phyloP scores from a whole-genome alignment of 2,329 filamentous ascomycete species.

The Aspergillus cejpii region DNA sequence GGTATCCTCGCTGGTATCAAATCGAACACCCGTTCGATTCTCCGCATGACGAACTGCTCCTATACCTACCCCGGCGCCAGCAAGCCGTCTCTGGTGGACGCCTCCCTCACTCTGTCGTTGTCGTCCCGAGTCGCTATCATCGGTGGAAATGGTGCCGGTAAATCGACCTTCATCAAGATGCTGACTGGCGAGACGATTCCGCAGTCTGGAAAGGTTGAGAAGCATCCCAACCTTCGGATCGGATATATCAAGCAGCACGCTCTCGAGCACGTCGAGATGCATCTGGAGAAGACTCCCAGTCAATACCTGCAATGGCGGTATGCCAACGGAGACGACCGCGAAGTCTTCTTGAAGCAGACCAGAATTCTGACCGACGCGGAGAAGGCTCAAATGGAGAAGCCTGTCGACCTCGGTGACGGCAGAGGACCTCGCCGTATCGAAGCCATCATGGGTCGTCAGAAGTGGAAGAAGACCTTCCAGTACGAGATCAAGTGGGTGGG shows the following conservation, averaged over 20 bases:
- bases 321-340: slow-evolving; percentile 90
- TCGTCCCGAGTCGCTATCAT: slow-evolving; percentile 95
- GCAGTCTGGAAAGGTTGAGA: slow-evolving; percentile 79
- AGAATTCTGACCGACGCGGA: slow-evolving; percentile 81
- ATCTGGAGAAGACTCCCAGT: slow-evolving; percentile 97
- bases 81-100: slow-evolving; percentile 81
- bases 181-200: slow-evolving; percentile 88
- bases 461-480: slow-evolving; percentile 98
- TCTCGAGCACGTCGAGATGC: slow-evolving; percentile 98
- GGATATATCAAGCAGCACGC: slow-evolving; percentile 99
- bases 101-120: slow-evolving; percentile 78
- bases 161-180: slow-evolving; percentile 96
- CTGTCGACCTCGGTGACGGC: slow-evolving; percentile 76
- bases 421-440: slow-evolving; percentile 72
- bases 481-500: slow-evolving; percentile 95
- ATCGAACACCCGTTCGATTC: slow-evolving; percentile 85
- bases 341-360: slow-evolving; percentile 96
- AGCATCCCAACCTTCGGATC: slow-evolving; percentile 96
- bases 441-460: slow-evolving; percentile 87
- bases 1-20: slow-evolving; percentile 94
- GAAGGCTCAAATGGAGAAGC: slow-evolving; percentile 83
- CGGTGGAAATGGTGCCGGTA: slow-evolving; percentile 93
- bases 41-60: slow-evolving; percentile 85
- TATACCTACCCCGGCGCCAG: slow-evolving; percentile 87
- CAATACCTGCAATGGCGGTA: slow-evolving; percentile 99